Conservation (phyloP, 306 rosid species). For the Benincasa hispida region DNA sequence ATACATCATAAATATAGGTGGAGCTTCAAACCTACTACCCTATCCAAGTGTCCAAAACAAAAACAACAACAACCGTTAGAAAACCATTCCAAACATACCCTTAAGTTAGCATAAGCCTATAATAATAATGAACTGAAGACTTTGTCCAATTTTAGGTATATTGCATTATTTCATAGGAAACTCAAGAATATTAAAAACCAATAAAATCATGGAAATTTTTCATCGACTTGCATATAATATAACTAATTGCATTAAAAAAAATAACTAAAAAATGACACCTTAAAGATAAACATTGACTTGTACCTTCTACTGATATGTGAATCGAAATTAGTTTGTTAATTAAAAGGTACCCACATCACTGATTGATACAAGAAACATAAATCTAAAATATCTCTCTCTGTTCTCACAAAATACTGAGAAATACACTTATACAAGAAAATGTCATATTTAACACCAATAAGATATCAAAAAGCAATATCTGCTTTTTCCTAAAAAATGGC, state of each 20-base stretch:
- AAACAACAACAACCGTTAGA: too few relatives aligned
- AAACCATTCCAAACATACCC: too few relatives aligned
- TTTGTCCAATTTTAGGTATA: not conserved
- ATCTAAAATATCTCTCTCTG: not conserved
- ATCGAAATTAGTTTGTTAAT: not conserved
- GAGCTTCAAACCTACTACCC: too few relatives aligned
- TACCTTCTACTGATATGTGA: not conserved
- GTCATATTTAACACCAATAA: not conserved
- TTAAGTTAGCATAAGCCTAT: not conserved
- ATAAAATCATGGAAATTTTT: not conserved
- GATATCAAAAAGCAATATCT: not conserved
- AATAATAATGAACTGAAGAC: not conserved
- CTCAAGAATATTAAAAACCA: not conserved
- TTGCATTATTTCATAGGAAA: not conserved
- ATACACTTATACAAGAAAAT: not conserved
- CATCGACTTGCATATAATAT: not conserved
- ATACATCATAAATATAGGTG: too few relatives aligned
- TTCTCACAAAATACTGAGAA: not conserved
- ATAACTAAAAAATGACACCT: not conserved
- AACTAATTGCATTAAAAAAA: not conserved
- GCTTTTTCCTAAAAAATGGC: not conserved
- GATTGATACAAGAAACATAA: not conserved
- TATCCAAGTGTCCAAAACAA: too few relatives aligned
- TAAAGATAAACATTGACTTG: not conserved
- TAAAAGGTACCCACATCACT: not conserved